Conservation (phyloP, 225 moss, liverwort and hornwort species). For the Thuidium tamariscinum region DNA sequence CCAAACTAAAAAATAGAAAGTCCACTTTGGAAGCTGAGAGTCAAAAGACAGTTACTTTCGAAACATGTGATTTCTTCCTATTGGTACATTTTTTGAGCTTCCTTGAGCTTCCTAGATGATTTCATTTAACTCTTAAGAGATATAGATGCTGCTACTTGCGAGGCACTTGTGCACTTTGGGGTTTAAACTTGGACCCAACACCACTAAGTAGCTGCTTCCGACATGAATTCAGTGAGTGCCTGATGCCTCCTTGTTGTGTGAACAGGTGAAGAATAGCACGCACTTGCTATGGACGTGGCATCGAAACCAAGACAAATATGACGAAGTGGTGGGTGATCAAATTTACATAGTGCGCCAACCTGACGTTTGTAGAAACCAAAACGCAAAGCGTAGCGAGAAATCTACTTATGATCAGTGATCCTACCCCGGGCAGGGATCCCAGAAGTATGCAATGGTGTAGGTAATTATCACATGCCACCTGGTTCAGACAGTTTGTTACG, state of each 20-base stretch:
- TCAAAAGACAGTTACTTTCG: not conserved
- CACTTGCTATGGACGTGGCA: slow-evolving; percentile 98
- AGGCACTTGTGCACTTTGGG: not conserved
- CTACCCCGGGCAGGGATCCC: not conserved
- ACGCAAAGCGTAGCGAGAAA: not conserved
- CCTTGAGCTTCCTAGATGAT: not conserved
- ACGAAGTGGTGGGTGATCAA: slow-evolving; percentile 56
- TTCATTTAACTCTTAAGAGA: not conserved
- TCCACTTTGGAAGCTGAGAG: not conserved
- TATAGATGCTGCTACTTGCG: not conserved
- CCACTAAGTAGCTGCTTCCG: not conserved
- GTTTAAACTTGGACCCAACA: not conserved
- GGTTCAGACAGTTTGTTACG: not conserved
- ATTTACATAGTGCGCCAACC: slow-evolving; percentile 88
- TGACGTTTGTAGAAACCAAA: slow-evolving; percentile 58
- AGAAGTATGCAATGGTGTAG: not conserved
- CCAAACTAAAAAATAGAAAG: not conserved
- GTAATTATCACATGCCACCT: not conserved
- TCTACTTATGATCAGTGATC: not conserved
- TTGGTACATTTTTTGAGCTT: not conserved
- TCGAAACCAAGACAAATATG: slow-evolving; percentile 77
- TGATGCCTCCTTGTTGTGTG: not conserved
- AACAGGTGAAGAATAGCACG: slow-evolving; percentile 76
- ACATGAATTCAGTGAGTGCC: not conserved
- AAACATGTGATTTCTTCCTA: not conserved